phyloP scores from a whole-genome alignment of 257 asterid species.

The Solanum pimpinellifolium region DNA sequence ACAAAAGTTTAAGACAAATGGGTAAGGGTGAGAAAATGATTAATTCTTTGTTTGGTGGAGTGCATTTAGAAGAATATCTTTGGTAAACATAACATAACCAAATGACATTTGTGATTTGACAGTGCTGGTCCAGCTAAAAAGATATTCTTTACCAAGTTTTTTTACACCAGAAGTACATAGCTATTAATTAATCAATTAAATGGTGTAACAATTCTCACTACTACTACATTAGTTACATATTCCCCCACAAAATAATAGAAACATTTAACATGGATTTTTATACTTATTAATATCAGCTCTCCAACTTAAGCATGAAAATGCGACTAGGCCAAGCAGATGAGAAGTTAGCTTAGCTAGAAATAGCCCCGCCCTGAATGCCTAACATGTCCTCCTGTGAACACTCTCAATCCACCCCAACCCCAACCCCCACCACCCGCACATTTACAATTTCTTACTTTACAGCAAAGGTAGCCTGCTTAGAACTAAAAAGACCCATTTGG shows the following conservation, averaged over 20 bases:
- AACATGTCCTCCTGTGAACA: background rate
- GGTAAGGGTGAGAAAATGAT: background rate
- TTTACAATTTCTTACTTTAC: background rate
- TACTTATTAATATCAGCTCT: background rate
- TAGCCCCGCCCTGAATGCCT: background rate
- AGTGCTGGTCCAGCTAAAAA: background rate
- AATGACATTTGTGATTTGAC: background rate
- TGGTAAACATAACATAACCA: background rate
- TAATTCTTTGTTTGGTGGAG: background rate
- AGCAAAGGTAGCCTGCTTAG: background rate
- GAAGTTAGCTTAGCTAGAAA: background rate
- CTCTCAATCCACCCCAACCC: background rate
- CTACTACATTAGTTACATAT: background rate
- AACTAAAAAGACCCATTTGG: background rate
- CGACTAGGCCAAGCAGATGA: background rate
- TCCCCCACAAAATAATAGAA: background rate
- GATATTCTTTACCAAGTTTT: background rate
- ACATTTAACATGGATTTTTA: background rate
- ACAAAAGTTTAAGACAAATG: constrained; percentile 5
- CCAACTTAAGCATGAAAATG: background rate
- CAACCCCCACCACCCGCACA: background rate
- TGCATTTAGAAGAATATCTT: background rate
- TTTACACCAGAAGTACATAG: background rate
- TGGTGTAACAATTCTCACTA: background rate
- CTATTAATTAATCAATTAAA: background rate